Evolutionary conservation across 2,329 filamentous ascomycete genomes (phyloP).

Genomic region (Lithohypha guttulata): DNA sequence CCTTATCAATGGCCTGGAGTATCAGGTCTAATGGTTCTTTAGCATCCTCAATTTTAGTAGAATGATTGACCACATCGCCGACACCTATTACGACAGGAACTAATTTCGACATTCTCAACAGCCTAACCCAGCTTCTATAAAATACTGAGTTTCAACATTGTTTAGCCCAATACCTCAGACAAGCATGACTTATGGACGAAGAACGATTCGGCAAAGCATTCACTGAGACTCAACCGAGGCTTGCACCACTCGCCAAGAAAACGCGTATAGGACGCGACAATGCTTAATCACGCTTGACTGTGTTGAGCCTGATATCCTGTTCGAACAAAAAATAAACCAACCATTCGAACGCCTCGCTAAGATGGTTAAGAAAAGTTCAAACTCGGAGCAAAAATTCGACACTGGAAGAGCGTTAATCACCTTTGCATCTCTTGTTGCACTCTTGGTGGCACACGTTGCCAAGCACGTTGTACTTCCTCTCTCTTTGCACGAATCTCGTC

Average conservation of each 20-base stretch:
- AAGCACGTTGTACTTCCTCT: not conserved
- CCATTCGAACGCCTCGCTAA: too few relatives aligned
- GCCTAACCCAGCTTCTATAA: not conserved
- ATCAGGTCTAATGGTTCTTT: constrained; percentile 52
- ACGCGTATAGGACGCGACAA: not conserved
- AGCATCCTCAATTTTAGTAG: constrained; percentile 40
- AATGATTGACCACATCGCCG: constrained; percentile 51
- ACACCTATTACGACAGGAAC: constrained; percentile 52
- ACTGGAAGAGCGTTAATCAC: too few relatives aligned
- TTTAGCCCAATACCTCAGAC: not conserved
- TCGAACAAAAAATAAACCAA: too few relatives aligned
- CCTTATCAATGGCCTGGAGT: constrained; percentile 42
- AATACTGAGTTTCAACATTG: not conserved
- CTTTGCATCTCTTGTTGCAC: not conserved
- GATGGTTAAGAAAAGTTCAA: too few relatives aligned
- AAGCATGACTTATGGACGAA: not conserved
- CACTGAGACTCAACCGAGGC: not conserved
- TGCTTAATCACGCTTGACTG: too few relatives aligned
- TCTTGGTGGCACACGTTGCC: not conserved
- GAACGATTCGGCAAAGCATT: not conserved
- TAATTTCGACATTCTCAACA: constrained; percentile 2
- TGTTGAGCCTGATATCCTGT: too few relatives aligned
- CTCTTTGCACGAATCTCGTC: constrained; percentile 2
- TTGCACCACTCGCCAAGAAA: not conserved
- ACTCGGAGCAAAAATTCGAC: too few relatives aligned